A percentile compares a stretch with the other conserved stretches of the same genome.
These are phyloP conservation scores for Phytophthora constricta DNA, from an alignment of 352 stramenopile species.

Conservation along the genomic window DNA sequence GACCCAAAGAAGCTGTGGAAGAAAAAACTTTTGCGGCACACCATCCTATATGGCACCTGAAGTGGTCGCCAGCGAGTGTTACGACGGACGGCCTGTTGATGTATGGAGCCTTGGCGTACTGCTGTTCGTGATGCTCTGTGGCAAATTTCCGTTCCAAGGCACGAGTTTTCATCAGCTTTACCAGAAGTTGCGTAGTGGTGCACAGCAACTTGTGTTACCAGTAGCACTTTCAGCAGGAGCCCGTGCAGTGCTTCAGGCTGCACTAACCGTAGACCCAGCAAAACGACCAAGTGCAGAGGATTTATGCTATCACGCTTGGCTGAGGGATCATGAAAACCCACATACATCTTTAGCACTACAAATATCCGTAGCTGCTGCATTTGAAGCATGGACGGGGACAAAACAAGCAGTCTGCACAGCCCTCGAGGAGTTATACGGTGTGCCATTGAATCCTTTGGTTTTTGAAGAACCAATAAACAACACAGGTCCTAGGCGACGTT, in stretches of 20 bases:
- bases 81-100: slow-evolving; percentile 68
- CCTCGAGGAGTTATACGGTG: slow-evolving; percentile 26
- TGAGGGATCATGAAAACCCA: slow-evolving; percentile 3
- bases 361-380: slow-evolving; percentile 5
- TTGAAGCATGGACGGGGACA: slow-evolving; percentile 19
- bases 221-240: slow-evolving; percentile 41
- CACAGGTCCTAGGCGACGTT: not conserved
- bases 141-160: slow-evolving; percentile 63
- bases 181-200: slow-evolving; percentile 35
- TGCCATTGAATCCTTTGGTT: slow-evolving; percentile 5
- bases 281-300: slow-evolving; percentile 45
- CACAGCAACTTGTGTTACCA: slow-evolving; percentile 38
- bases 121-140: slow-evolving; percentile 71
- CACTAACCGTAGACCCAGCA: slow-evolving; percentile 51
- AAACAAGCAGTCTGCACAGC: slow-evolving; percentile 7
- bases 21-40: slow-evolving; percentile 79
- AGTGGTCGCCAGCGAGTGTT: slow-evolving; percentile 57
- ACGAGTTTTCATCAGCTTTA: slow-evolving; percentile 44
- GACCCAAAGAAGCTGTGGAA: slow-evolving; percentile 33
- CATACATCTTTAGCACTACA: not conserved
- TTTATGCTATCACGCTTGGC: slow-evolving; percentile 53
- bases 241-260: slow-evolving; percentile 49
- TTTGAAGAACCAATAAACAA: not conserved
- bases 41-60: slow-evolving; percentile 85
- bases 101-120: slow-evolving; percentile 73